phyloP scores from a whole-genome alignment of 345 rosid genomes.

The Carallia brachiata region DNA sequence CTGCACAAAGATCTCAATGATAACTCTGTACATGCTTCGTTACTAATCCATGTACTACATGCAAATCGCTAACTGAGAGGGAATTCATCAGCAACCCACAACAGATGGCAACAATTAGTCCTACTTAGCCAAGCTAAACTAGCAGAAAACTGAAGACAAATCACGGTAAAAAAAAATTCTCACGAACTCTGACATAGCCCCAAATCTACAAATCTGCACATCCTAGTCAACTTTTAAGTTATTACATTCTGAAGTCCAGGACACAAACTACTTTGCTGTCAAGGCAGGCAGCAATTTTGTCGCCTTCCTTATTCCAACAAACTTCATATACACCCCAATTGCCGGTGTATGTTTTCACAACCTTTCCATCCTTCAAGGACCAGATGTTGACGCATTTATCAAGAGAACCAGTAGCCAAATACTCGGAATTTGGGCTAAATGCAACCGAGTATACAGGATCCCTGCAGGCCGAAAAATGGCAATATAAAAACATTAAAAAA shows the following conservation, averaged over 20 bases:
- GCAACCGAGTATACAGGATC: slow-evolving; percentile 95
- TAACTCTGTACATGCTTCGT: slow-evolving; percentile 12
- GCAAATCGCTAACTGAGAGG: slow-evolving; percentile 8
- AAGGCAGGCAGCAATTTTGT: slow-evolving; percentile 90
- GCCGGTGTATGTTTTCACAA: slow-evolving; percentile 81
- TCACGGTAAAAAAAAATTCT: not conserved
- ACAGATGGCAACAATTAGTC: not conserved
- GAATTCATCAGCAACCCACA: not conserved
- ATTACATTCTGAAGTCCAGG: slow-evolving; percentile 82
- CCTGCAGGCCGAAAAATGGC: slow-evolving; percentile 36
- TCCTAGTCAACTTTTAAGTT: too few relatives aligned
- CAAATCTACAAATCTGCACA: not conserved
- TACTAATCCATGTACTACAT: slow-evolving; percentile 6
- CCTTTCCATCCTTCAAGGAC: slow-evolving; percentile 89
- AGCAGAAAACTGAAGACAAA: not conserved
- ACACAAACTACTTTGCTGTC: slow-evolving; percentile 84
- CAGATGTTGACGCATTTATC: slow-evolving; percentile 87
- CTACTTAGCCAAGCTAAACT: not conserved
- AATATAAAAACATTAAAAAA: not conserved
- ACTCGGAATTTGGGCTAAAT: slow-evolving; percentile 97
- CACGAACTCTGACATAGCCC: not conserved
- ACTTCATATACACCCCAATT: slow-evolving; percentile 89
- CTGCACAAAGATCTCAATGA: not conserved
- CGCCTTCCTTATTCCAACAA: slow-evolving; percentile 97
- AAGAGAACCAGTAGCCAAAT: slow-evolving; percentile 87